These are phyloP conservation scores for Solanum arcanum DNA, from an alignment of 257 asterid genomes.

Conservation along the genomic window DNA sequence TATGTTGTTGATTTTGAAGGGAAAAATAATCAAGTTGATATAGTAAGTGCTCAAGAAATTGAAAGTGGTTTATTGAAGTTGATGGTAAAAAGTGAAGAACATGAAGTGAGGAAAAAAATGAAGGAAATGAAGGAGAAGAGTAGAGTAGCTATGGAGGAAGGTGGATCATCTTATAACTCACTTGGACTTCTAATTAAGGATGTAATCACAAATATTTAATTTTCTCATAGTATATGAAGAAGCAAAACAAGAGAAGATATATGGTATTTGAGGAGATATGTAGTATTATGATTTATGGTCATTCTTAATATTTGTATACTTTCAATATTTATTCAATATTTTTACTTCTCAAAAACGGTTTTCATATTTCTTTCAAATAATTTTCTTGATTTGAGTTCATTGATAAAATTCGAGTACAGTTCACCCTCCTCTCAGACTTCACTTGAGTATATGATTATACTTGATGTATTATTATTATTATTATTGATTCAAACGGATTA, in stretches of 20 bases:
- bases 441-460: too few relatives aligned
- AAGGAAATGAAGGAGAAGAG: constrained; percentile 23
- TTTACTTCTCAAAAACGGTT: too few relatives aligned
- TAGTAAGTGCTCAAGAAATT: constrained; percentile 1
- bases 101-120: constrained; percentile 28
- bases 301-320: not conserved
- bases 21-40: not conserved
- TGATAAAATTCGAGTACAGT: rapidly evolving
- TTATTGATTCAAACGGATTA: not conserved
- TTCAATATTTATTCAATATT: too few relatives aligned
- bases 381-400: too few relatives aligned
- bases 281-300: not conserved
- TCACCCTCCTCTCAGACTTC: rapidly evolving
- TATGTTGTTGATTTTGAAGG: not conserved
- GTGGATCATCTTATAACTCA: constrained; percentile 14
- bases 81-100: constrained; percentile 4
- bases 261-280: not conserved
- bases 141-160: not conserved
- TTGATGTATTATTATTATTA: not conserved
- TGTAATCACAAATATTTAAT: not conserved
- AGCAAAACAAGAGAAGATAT: not conserved
- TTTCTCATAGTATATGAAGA: too few relatives aligned
- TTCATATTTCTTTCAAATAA: not conserved
- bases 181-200: not conserved
- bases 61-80: not conserved